Base-by-base conservation (phyloP, 129 eudicot genomes). In the Flaveria linearis region DNA sequence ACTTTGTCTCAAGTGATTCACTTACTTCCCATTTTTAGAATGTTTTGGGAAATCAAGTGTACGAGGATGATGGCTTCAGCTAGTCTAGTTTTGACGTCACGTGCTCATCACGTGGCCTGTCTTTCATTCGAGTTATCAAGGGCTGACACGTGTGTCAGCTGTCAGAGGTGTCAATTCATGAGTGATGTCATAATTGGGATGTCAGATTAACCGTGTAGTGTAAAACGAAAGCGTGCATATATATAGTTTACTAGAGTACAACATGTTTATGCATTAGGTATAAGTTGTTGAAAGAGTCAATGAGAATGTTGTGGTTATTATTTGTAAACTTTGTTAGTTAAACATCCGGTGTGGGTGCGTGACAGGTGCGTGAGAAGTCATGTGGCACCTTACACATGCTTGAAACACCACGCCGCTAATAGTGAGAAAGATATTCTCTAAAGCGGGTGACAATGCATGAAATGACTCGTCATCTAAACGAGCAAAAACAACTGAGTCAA, bases 51-150 rank as follows among this genome's bases (percentile, higher is more conserved):
- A 52, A 53, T 65, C 52, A 11, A 53, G 71, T 73, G 84, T 80
- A 80, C 84, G 51, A 73, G 80, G 80, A 75, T 46, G 56, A 62
- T 66, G 74, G 15, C 55, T 60, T 70, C 60, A 50, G 12, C 17
- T 49, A 53, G 57, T 23, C 39, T 33, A 6, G 33, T 1, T 23
- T 53, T 67, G 75, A 80, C 50, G 55, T 80, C 84, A 80, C 84
- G 79, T 80, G 79, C 60, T 43, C 4, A 3, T 80, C 83, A 73
- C 79, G 75, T 80, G 83, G 79, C 3, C 25, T 66, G 46, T 53
- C 75, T 53, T 65, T 73, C 75, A 66, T 73, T 66, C 73, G 73
- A 62, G 46, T 62, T 33, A 25, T 51, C 78, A 42, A 73, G 41
- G 82, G 50, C 73, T 63, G 83, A 39, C 78, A 62, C 67, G 57